Evolutionary conservation across 306 rosid genomes (phyloP).

Genomic region (Glycyrrhiza uralensis): DNA sequence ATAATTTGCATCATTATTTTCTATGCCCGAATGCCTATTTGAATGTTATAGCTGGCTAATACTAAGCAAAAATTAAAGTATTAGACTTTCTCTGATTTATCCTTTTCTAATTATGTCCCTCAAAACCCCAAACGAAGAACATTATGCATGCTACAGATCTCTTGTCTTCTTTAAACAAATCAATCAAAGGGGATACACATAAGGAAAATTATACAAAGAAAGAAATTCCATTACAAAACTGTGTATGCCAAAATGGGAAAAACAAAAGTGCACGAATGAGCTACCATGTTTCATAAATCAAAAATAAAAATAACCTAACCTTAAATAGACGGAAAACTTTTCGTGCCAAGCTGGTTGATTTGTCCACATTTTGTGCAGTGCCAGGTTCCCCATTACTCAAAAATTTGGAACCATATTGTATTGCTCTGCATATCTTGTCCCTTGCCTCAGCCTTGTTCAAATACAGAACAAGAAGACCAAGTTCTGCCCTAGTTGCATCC

Average conservation of each 20-base stretch:
- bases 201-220: neutral
- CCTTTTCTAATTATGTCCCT: neutral
- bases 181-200: neutral
- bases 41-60: neutral
- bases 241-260: neutral
- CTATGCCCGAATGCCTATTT: neutral
- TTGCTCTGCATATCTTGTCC: slow-evolving; percentile 98
- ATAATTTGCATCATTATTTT: neutral
- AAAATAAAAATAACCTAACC: slow-evolving; percentile 44
- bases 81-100: neutral
- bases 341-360: slow-evolving; percentile 90
- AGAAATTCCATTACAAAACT: neutral
- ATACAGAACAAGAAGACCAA: slow-evolving; percentile 75
- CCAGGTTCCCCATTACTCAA: slow-evolving; percentile 94
- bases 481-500: slow-evolving; percentile 93
- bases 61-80: neutral
- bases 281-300: neutral
- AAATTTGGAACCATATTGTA: slow-evolving; percentile 96
- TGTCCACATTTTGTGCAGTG: slow-evolving; percentile 88
- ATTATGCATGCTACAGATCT: neutral
- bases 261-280: neutral
- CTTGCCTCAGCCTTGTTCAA: slow-evolving; percentile 97
- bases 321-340: slow-evolving; percentile 95
- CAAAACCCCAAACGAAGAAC: neutral
- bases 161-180: neutral